Evolutionary conservation across 1,139 yeast genomes (phyloP), one percentile per base, ranked within the genome.

Genomic region (Eremothecium coryli): DNA sequence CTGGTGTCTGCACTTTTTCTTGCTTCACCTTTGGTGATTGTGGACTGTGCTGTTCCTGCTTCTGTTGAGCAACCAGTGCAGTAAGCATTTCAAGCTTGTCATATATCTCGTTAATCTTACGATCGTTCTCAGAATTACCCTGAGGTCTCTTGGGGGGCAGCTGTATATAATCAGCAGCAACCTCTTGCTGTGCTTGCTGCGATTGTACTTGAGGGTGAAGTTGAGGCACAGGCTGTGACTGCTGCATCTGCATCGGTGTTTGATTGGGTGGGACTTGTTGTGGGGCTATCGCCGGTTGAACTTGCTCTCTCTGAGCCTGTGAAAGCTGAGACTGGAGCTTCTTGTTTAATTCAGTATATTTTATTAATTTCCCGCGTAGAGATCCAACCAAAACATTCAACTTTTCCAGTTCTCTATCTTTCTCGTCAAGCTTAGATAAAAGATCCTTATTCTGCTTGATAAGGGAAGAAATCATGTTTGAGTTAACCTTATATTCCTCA

Each of bases 291-390:
- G n/a, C 17, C 27, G 32, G 32, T 18, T 34, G 23, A 15, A 13
- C 24, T 9, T 3, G 6, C n/a, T n/a, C n/a, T 9, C 25, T 17
- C 13, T 31, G 16, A 9, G 20, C 23, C 30, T 22, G 23, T n/a
- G 34, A 31, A 5, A 29, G 28, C 14, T 29, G 30, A 15, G 33
- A 38, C 28, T 38, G 40, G 23, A 46, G 35, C 25, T 45, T 45
- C 36, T 46, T 46, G 42, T 45, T 46, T 35, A 46, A 40, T 31
- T 46, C 50, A n/a, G 50, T 46, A 40, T 46, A 46, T 26, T 46
- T 48, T 35, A 47, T 46, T 21, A 48, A 36, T 31, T 48, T 48
- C n/a, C 47, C 50, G 30, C 52, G 39, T 14, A 48, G 30, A 3
- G 52, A 47, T 9, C 49, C 50, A 7, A 47, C 48, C 23, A 48